Base-by-base conservation (phyloP, 805 yeast species). In the Metschnikowia corniflorae region DNA sequence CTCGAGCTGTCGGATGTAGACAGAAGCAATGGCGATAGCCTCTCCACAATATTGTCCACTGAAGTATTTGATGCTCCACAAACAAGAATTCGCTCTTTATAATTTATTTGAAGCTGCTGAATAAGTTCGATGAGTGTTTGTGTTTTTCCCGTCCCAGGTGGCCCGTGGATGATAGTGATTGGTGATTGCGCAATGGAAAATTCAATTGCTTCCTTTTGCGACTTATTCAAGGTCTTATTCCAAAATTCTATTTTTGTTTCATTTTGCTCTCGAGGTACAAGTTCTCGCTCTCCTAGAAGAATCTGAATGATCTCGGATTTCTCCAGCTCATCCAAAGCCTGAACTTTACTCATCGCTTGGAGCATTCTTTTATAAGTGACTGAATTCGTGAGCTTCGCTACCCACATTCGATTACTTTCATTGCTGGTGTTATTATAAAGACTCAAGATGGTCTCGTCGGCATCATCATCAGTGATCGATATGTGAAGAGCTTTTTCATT, bases 1-100 rank as follows among this genome's bases (percentile, higher is more conserved):
- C 16, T 25, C 3, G 33, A 4, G 3, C 24, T 34, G 8, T 16
- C 39, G 4, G 29, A 14, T 5, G 18, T 22, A 8, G 30, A 29
- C 15, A 26, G 35, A 35, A 65, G 63, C 5, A 42, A 46, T 2
- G 61, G 58, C 7, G 70, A 57, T 16, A 91, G 58, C 40, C 97
- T 66, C 57, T 91, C 97, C 31, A 89, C 60, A 12, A 91, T 83
- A 0, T 95, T 91, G 57, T 91, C 97, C 1, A 89, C 95, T 1
- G 96, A 78, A 12, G 88, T 80, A 55, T 91, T 91, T 0, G 97
- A 88, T 0, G 97, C 95, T 0, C 96, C 97, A 63, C 97, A 89
- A 0, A 91, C 89, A 19, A 91, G 63, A 0, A 91, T 80, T 29
- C 88, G 59, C 35, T 69, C 71, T 12, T 55, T 49, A 5, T 51